A percentile compares a stretch with the other conserved stretches of the same genome.
These are phyloP conservation scores for Ustilago nuda DNA, from an alignment of 1,284 basidiomycete species.

Conservation along the genomic window DNA sequence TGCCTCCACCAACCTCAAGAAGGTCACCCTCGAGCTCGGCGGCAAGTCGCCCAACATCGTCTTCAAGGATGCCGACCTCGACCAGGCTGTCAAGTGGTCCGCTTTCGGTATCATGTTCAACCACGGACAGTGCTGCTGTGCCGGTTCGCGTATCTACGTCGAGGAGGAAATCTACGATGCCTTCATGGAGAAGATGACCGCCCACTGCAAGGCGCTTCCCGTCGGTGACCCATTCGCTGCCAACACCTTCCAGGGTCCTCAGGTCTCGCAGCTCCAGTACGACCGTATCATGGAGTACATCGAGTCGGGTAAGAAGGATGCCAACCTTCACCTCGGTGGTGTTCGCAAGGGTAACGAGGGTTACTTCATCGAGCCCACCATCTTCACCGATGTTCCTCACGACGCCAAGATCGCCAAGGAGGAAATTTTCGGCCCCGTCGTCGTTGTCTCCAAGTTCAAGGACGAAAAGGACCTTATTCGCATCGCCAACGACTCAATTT, in stretches of 20 bases:
- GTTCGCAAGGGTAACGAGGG: conserved; percentile 75
- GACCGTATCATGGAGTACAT: conserved; percentile 93
- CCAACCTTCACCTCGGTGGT: conserved; percentile 81
- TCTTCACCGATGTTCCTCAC: conserved; percentile 77
- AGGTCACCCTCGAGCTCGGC: conserved; percentile 82
- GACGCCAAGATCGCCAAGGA: conserved; percentile 75
- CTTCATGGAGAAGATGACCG: conserved; percentile 76
- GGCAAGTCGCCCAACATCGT: conserved; percentile 89
- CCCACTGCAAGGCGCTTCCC: conserved; percentile 73
- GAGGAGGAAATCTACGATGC: conserved; percentile 76
- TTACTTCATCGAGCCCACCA: conserved; percentile 71
- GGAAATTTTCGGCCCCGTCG: conserved; percentile 82
- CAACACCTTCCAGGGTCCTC: conserved; percentile 85
- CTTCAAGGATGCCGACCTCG: conserved; percentile 74
- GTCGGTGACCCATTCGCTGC: conserved; percentile 84
- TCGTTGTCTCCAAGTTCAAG: conserved; percentile 74
- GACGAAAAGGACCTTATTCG: conserved; percentile 76
- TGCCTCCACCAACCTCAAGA: conserved; percentile 86
- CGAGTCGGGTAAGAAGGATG: conserved; percentile 82
- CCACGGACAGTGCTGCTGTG: conserved; percentile 74
- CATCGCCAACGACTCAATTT: conserved; percentile 82
- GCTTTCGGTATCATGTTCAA: conserved; percentile 85
- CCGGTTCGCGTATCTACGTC: conserved; percentile 81
- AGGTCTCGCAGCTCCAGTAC: conserved; percentile 81
- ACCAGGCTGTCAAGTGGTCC: conserved; percentile 73